Evolutionary conservation across 768 basidiomycete genomes (phyloP), one percentile per base, ranked within the genome.

Genomic region (Auricularia heimuer): DNA sequence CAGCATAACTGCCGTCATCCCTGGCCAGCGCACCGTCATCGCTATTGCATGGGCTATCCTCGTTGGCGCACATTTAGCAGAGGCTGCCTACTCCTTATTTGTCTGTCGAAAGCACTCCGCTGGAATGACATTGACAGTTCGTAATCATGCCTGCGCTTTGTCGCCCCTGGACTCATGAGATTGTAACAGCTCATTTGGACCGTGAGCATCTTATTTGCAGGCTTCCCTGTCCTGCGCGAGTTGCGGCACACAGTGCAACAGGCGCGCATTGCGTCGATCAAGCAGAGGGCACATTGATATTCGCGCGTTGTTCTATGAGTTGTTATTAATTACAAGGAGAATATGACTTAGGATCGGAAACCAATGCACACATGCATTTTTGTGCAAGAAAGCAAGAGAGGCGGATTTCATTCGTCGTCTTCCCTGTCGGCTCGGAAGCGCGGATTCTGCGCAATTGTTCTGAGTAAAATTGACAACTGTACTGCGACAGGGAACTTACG

Each of bases 371-470:
- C 39, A 14, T 14, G 12, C 39, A 42, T 42, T 14, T 42, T 7
- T 42, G 39, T 8, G 12, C 39, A 4, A 42, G 39, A 42, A 42
- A 42, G 39, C 12, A 42, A 14, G 39, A 7, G 39, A 42, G 12
- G 2, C 39, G 39, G 39, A 14, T n/a, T 36, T 37, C 44, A 54
- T 4, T 63, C 33, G 33, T 64, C 67, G 7, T 70, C 67, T 47
- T 70, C 69, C 6, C 68, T 63, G 21, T 72, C 71, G 62, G 68
- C 70, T 39, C 71, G 68, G 65, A 70, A 70, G 14, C 68, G 66
- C 2, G 68, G 70, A 62, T 70, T 69, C 69, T 71, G 64, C 16
- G 2, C 29, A 29, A 29, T 3, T 29, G 29, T 29, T 29, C 29
- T 29, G 29, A 29, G 29, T 29, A 29, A 29, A 29, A 29, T 29